Evolutionary conservation across 2,329 filamentous ascomycete species (phyloP), one percentile per base, ranked within the genome.

Genomic region (Ophiocordyceps camponoti-leonardi): DNA sequence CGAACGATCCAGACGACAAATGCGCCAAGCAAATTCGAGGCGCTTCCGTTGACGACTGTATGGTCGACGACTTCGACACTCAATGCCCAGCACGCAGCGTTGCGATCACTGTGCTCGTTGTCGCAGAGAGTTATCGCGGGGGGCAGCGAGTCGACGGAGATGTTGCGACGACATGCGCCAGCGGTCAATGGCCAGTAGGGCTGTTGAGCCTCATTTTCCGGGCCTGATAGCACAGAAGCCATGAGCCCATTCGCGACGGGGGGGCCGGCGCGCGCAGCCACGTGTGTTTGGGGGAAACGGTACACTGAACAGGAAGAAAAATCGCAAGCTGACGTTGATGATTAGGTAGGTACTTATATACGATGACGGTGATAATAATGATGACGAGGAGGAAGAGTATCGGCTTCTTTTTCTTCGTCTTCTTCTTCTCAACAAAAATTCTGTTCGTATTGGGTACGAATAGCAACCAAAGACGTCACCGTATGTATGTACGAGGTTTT

Each of bases 1-100:
- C 73, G 78, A 56, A 92, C 87, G 58, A 86, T 92, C 85, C 86
- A 98, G 8, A 94, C 87, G 1, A 95, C 86, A 65, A 96, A 98
- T 2, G 88, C 84, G n/a, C 90, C 90, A 26, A 28, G 26, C 26
- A 78, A 70, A 51, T 69, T 75, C 14, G 69, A 73, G 33, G 69
- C 60, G 50, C 71, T 70, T 44, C 73, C 69, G 48, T 77, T 74
- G 42, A 81, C 69, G 19, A 76, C 53, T 12, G 73, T 72, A 56
- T 74, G 64, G 54, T 76, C 72, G 35, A 69, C 65, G 40, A 81
- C 68, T 51, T 73, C 67, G 45, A 80, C 77, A 56, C 73, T 77
- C 61, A 68, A 72, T 28, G 77, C 77, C 77, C 77, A 81, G 60
- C 77, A 81, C 13, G 73, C 75, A 49, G 65, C 68, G 56, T 73